phyloP scores from a whole-genome alignment of 805 yeast genomes.

The Myxozyma nipponensis region DNA sequence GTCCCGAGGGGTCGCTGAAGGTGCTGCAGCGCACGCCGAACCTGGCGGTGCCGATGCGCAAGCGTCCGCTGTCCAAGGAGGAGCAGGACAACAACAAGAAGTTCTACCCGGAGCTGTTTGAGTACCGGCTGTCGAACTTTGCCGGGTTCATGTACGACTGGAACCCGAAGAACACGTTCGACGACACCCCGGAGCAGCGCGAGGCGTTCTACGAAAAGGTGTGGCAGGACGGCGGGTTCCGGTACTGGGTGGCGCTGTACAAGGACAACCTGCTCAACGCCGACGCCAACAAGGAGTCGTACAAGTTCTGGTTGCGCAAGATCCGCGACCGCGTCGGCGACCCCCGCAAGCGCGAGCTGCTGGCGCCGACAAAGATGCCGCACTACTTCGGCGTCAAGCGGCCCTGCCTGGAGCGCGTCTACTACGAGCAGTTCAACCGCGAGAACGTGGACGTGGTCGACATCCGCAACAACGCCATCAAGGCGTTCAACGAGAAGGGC shows the following conservation, averaged over 20 bases:
- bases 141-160: conserved; percentile 29
- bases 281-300: conserved; percentile 28
- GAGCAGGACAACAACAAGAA: conserved; percentile 7
- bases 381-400: conserved; percentile 30
- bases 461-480: conserved; percentile 26
- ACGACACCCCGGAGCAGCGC: conserved; percentile 26
- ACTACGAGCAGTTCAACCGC: conserved; percentile 33
- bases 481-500: conserved; percentile 29
- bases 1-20: conserved; percentile 15
- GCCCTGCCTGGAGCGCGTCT: conserved; percentile 29
- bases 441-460: conserved; percentile 34
- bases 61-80: conserved; percentile 13
- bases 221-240: conserved; percentile 34
- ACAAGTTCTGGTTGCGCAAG: conserved; percentile 31
- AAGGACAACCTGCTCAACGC: conserved; percentile 26
- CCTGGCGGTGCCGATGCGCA: conserved; percentile 32
- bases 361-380: no score
- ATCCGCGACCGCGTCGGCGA: conserved; percentile 29
- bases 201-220: conserved; percentile 29
- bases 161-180: conserved; percentile 21
- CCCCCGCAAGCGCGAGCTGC: conserved; percentile 25
- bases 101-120: conserved; percentile 17
- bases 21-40: conserved; percentile 35
- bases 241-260: conserved; percentile 34
- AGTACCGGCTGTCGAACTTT: conserved; percentile 23